Evolutionary conservation across 768 basidiomycete species (phyloP).

Genomic region (Leccinum subtestaceum): DNA sequence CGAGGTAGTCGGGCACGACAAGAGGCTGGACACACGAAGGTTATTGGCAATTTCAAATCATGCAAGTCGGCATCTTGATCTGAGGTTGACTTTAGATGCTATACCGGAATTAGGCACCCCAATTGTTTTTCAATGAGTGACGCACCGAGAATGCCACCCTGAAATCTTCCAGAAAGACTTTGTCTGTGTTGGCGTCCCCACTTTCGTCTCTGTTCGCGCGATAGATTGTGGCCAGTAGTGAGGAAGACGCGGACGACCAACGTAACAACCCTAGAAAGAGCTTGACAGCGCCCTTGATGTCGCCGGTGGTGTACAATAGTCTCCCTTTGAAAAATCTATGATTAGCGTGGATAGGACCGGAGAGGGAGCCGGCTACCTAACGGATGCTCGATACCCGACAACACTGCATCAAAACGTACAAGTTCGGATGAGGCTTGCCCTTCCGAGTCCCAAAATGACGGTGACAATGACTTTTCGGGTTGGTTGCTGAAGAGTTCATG

Average conservation of each 20-base stretch:
- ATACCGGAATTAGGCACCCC: not conserved
- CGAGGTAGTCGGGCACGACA: slow-evolving; percentile 58
- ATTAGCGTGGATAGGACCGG: slow-evolving; percentile 7
- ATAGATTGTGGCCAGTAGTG: slow-evolving; percentile 17
- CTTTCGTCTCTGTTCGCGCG: slow-evolving; percentile 22
- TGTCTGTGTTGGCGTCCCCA: slow-evolving; percentile 47
- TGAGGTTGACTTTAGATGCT: slow-evolving; percentile 74
- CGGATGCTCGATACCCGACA: slow-evolving; percentile 76
- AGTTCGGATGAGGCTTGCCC: slow-evolving; percentile 39
- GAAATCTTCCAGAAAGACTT: slow-evolving; percentile 84
- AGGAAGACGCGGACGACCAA: slow-evolving; percentile 34
- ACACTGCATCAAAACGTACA: slow-evolving; percentile 57
- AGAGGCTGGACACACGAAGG: slow-evolving; percentile 57
- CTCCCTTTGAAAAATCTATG: slow-evolving; percentile 51
- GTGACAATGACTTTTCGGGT: slow-evolving; percentile 61
- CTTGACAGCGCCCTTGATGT: slow-evolving; percentile 70
- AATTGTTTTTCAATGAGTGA: not conserved
- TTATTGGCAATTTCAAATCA: slow-evolving; percentile 61
- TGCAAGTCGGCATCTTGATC: slow-evolving; percentile 39
- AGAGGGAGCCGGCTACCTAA: slow-evolving; percentile 46
- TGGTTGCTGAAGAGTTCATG: slow-evolving; percentile 56
- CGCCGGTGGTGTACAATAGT: slow-evolving; percentile 87
- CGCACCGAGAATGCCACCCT: slow-evolving; percentile 78
- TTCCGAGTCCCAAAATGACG: slow-evolving; percentile 80
- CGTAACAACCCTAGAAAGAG: slow-evolving; percentile 75